Conservation (phyloP, 2,329 filamentous ascomycete genomes). For the Fusarium sp. region DNA sequence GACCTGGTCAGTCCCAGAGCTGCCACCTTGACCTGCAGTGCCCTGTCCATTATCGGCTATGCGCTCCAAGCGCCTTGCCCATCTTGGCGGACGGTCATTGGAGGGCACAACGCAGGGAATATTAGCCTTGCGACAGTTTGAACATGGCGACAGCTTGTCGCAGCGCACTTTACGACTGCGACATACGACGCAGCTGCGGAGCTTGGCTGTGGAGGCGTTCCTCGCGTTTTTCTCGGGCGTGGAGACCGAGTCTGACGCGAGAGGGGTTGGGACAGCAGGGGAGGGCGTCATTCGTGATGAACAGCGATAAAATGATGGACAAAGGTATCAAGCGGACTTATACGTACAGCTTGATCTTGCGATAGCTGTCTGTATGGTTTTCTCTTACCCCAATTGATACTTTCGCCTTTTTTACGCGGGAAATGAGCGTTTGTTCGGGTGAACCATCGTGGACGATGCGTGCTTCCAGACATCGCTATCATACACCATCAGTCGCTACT, state of each 20-base stretch:
- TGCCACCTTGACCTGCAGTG: constrained; percentile 17
- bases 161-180: constrained; percentile 68
- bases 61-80: constrained; percentile 64
- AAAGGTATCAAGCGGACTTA: not conserved
- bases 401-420: not conserved
- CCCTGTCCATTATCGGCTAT: constrained; percentile 42
- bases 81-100: constrained; percentile 62
- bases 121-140: constrained; percentile 65
- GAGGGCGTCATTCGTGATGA: constrained; percentile 7
- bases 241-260: constrained; percentile 35
- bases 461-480: not conserved
- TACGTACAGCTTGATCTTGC: accelerated
- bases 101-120: constrained; percentile 65
- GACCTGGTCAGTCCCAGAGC: constrained; percentile 52
- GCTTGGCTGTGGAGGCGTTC: constrained; percentile 40
- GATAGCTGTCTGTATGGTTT: not conserved
- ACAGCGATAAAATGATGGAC: not conserved
- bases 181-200: constrained; percentile 63
- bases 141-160: constrained; percentile 67
- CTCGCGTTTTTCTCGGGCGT: constrained; percentile 43
- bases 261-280: not conserved
- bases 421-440: not conserved
- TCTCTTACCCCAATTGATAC: not conserved
- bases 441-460: not conserved
- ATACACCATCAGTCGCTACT: not conserved